Evolutionary conservation across 2,329 filamentous ascomycete species (phyloP), one percentile per base, ranked within the genome.

Genomic region (Berkeleyomyces rouxiae): DNA sequence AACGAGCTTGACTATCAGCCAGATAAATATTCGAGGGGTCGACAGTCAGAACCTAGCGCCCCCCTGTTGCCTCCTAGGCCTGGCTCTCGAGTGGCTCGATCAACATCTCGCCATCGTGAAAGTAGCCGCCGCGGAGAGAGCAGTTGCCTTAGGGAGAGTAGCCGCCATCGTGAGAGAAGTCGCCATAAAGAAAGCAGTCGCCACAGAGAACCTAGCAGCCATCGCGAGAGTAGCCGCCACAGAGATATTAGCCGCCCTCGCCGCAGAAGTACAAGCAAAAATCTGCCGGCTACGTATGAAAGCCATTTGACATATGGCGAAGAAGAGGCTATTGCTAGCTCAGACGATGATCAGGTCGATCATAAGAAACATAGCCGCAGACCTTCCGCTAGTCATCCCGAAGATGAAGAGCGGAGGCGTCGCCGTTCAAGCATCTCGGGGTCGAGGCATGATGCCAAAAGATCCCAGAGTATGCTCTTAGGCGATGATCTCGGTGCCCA

Each of bases 21-120:
- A 0, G 73, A 75, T 65, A 80, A 79, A 67, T 79, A 80, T 66
- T 73, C 73, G 67, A 71, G 53, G 36, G n/a, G 49, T 46, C 55
- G 43, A 16, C 51, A 33, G 4, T 47, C 10, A 36, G 53, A 40
- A 43, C 42, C 16, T 16, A 46, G 43, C 39, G 43, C 13, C 55
- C 61, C 37, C 33, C 36, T 16, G 11, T 65, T 33, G 67, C 64
- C 59, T 58, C 68, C 53, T 62, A 67, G 40, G 61, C 63, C 49
- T 58, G 69, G 53, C 59, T 65, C 36, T 39, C 44, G 42, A 23
- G 59, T 58, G n/a, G 36, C 62, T 16, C 51, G 51, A 11, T 51
- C 62, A 10, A 44, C 7, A 7, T 61, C 58, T 23, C 47, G 46
- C 36, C 58, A 11, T 39, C 47, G 62, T 4, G 47, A 63, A 3